Evolutionary conservation across 148 eudicot genomes (phyloP).

Genomic region (Dianthus caryophyllus): DNA sequence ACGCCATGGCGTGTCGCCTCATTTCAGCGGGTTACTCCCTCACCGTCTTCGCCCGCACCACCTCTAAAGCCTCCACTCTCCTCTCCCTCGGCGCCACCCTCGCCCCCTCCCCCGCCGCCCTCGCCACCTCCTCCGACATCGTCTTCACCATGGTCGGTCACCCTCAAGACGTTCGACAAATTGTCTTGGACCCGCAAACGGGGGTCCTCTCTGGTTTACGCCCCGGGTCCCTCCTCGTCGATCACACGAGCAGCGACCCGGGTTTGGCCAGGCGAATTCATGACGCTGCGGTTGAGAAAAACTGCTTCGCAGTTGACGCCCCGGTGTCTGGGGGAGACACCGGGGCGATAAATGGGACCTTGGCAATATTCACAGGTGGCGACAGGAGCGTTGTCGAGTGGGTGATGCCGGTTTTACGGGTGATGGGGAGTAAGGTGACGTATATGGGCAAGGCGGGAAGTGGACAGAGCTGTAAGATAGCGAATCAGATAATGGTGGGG

Average conservation of each 20-base stretch:
- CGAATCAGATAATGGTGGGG: conserved; percentile 75
- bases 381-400: conserved; percentile 46
- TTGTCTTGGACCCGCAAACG: conserved; percentile 32
- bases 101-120: conserved; percentile 36
- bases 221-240: conserved; percentile 50
- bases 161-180: conserved; percentile 75
- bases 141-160: conserved; percentile 90
- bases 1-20: conserved; percentile 76
- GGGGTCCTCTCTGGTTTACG: conserved; percentile 39
- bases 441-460: conserved; percentile 59
- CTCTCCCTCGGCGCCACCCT: conserved; percentile 61
- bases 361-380: conserved; percentile 73
- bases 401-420: conserved; percentile 56
- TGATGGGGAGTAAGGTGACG: conserved; percentile 51
- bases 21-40: conserved; percentile 69
- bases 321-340: conserved; percentile 85
- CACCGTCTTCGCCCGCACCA: conserved; percentile 63
- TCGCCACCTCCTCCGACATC: conserved; percentile 43
- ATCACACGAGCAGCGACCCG: conserved; percentile 67
- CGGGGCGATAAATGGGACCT: conserved; percentile 67
- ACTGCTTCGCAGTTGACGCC: conserved; percentile 62
- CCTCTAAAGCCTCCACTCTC: conserved; percentile 55
- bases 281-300: conserved; percentile 31
- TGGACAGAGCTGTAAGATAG: conserved; percentile 82
- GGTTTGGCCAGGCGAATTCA: conserved; percentile 42